Percentiles rank a stretch among this genome's conserved stretches.
Evolutionary conservation across 2,329 filamentous ascomycete genomes (phyloP).

Genomic region (Cercospora citrullina): DNA sequence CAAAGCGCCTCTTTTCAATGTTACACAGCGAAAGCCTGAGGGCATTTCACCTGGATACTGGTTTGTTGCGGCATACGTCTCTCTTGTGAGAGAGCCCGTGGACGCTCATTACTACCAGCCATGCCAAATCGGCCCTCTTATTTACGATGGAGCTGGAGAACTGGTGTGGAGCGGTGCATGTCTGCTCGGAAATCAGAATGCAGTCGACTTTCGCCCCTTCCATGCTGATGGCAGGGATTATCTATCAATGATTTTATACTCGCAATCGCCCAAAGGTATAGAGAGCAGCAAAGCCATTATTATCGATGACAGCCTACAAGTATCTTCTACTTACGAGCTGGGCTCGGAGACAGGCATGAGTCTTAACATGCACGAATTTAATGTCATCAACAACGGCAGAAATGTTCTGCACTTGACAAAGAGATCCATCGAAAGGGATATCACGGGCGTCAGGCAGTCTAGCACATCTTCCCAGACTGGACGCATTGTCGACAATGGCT

Average conservation of each 20-base stretch:
- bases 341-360: not conserved
- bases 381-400: slow-evolving; percentile 37
- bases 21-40: slow-evolving; percentile 17
- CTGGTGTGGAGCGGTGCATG: slow-evolving; percentile 26
- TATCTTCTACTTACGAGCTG: not conserved
- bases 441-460: not conserved
- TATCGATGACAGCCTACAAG: slow-evolving; percentile 6
- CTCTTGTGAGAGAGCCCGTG: slow-evolving; percentile 16
- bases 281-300: slow-evolving; percentile 14
- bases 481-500: slow-evolving; percentile 13
- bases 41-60: slow-evolving; percentile 25
- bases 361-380: slow-evolving; percentile 44
- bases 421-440: slow-evolving; percentile 4
- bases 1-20: slow-evolving; percentile 22
- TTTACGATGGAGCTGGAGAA: slow-evolving; percentile 26
- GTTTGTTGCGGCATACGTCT: slow-evolving; percentile 26
- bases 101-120: slow-evolving; percentile 10
- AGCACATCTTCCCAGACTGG: slow-evolving; percentile 1
- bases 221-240: slow-evolving; percentile 9
- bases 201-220: slow-evolving; percentile 18
- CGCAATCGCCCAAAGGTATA: not conserved
- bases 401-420: slow-evolving; percentile 32
- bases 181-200: slow-evolving; percentile 17
- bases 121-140: slow-evolving; percentile 23
- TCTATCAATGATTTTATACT: slow-evolving; percentile 11